A percentile compares a stretch with the other conserved stretches of the same genome.
Evolutionary conservation across 305 asterid genomes (phyloP).

Genomic region (Euphrasia arctica): DNA sequence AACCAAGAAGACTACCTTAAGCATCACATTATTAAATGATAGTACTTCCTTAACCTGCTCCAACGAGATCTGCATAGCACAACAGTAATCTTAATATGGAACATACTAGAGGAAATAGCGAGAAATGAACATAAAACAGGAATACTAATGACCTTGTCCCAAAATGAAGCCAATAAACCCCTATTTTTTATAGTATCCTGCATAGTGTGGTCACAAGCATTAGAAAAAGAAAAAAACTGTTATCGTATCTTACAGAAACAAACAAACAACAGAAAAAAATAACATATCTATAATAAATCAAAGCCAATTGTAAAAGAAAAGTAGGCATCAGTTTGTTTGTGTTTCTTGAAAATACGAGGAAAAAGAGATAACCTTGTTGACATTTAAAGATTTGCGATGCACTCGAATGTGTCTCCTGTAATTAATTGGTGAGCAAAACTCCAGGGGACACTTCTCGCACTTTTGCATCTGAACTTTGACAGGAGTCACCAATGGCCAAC

Average conservation of each 20-base stretch:
- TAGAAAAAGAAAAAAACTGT: constrained; percentile 16
- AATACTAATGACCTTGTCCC: constrained; percentile 75
- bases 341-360: constrained; percentile 19
- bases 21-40: constrained; percentile 56
- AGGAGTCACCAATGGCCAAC: constrained; percentile 92
- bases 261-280: not conserved
- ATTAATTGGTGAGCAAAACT: constrained; percentile 82
- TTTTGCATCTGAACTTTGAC: constrained; percentile 80
- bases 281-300: constrained; percentile 13
- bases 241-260: constrained; percentile 4
- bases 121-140: constrained; percentile 21
- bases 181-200: constrained; percentile 74
- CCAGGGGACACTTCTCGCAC: constrained; percentile 88
- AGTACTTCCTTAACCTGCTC: constrained; percentile 68
- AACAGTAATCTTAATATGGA: constrained; percentile 23
- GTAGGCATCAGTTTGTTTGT: constrained; percentile 12
- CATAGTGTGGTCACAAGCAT: constrained; percentile 32
- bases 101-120: constrained; percentile 27
- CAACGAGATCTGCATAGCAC: constrained; percentile 57
- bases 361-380: constrained; percentile 61
- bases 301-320: constrained; percentile 22
- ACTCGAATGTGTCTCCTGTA: constrained; percentile 86
- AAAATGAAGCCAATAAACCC: constrained; percentile 79
- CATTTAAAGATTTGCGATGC: constrained; percentile 82
- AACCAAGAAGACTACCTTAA: constrained; percentile 52